Conservation (phyloP, 495 filamentous ascomycete species). For the Pseudomonodictys pantanalensis region DNA sequence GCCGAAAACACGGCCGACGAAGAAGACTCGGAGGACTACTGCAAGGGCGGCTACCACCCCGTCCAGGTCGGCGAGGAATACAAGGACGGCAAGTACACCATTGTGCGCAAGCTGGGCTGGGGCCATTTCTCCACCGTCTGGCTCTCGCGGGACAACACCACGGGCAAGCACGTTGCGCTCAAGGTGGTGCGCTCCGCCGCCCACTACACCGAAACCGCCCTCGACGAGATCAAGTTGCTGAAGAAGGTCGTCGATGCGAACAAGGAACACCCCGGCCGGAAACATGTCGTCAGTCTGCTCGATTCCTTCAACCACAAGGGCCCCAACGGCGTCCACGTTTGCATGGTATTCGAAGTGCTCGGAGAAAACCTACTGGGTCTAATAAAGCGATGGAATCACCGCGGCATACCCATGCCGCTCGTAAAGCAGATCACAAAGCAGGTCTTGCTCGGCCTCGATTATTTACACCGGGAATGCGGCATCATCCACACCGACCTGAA, state of each 20-base stretch:
- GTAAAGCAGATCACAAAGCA: constrained; percentile 99
- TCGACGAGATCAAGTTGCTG: constrained; percentile 98
- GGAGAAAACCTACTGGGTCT: constrained; percentile 93
- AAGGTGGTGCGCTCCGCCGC: constrained; percentile 97
- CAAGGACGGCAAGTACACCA: constrained; percentile 94
- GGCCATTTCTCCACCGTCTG: constrained; percentile 99
- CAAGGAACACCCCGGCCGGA: constrained; percentile 75
- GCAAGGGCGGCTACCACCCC: constrained; percentile 97
- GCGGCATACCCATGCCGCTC: constrained; percentile 90
- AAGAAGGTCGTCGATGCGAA: constrained; percentile 96
- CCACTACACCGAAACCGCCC: constrained; percentile 97
- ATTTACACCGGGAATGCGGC: constrained; percentile 94
- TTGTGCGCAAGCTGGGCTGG: constrained; percentile 97
- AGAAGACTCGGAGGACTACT: constrained; percentile 98
- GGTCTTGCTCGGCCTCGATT: constrained; percentile 90
- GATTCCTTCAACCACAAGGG: constrained; percentile 98
- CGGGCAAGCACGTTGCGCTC: constrained; percentile 90
- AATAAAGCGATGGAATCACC: constrained; percentile 98
- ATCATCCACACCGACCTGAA: constrained; percentile 99
- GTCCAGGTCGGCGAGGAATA: constrained; percentile 92
- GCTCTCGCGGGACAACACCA: constrained; percentile 88
- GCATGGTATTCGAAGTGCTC: constrained; percentile 98
- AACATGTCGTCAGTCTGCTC: constrained; percentile 90
- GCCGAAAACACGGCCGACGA: constrained; percentile 94
- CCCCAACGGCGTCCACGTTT: constrained; percentile 92